A percentile compares a stretch with the other conserved stretches of the same genome.
phyloP scores from a whole-genome alignment of 2,329 filamentous ascomycete species.

The Cladophialophora psammophila region DNA sequence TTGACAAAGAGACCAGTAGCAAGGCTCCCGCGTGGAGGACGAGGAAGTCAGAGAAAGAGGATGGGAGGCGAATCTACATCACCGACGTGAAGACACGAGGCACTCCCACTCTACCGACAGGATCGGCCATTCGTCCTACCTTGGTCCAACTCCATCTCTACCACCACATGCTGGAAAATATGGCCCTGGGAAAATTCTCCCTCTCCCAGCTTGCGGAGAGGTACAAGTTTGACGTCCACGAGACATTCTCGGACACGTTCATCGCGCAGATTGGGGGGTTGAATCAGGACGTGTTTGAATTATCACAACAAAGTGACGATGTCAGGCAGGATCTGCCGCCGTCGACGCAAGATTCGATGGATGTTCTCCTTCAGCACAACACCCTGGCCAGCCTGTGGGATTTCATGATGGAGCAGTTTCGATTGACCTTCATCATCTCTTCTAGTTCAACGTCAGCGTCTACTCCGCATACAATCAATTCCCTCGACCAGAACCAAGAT shows the following conservation, averaged over 20 bases:
- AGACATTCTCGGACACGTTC: slow-evolving; percentile 78
- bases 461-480: slow-evolving; percentile 41
- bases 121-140: slow-evolving; percentile 73
- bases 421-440: slow-evolving; percentile 55
- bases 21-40: slow-evolving; percentile 30
- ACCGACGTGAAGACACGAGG: slow-evolving; percentile 87
- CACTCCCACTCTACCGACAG: slow-evolving; percentile 68
- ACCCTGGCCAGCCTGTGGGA: slow-evolving; percentile 67
- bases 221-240: slow-evolving; percentile 71
- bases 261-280: slow-evolving; percentile 75
- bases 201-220: slow-evolving; percentile 73
- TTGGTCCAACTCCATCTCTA: slow-evolving; percentile 91
- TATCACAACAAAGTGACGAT: slow-evolving; percentile 41
- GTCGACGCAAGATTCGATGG: slow-evolving; percentile 52
- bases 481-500: slow-evolving; percentile 1
- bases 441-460: slow-evolving; percentile 35
- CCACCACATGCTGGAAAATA: slow-evolving; percentile 78
- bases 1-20: not conserved
- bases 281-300: slow-evolving; percentile 70
- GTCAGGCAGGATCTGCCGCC: slow-evolving; percentile 34
- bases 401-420: slow-evolving; percentile 68
- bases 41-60: slow-evolving; percentile 37
- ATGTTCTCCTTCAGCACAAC: slow-evolving; percentile 65
- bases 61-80: slow-evolving; percentile 68
- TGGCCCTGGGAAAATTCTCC: slow-evolving; percentile 75